Evolutionary conservation across 306 rosid genomes (phyloP).

Genomic region (Dryas octopetala): DNA sequence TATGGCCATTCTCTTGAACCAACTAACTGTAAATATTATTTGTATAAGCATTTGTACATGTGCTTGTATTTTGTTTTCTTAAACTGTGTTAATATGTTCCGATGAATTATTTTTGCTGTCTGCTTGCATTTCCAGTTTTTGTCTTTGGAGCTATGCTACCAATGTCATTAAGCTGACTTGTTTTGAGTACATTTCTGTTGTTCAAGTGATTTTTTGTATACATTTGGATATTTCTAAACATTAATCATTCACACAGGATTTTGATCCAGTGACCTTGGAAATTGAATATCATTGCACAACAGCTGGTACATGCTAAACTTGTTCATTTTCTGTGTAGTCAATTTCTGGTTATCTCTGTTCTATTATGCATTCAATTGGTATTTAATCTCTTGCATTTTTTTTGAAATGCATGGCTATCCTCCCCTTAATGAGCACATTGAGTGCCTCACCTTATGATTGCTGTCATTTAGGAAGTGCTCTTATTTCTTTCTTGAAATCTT

Average conservation of each 20-base stretch:
- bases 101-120: too few species aligned
- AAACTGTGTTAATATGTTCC: background rate
- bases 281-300: constrained; percentile 83
- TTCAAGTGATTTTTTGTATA: too few species aligned
- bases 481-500: background rate
- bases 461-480: background rate
- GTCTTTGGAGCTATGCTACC: too few species aligned
- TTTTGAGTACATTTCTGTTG: too few species aligned
- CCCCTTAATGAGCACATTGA: constrained; percentile 2
- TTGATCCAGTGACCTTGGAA: constrained; percentile 73
- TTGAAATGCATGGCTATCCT: background rate
- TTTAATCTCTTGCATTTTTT: constrained; percentile 10
- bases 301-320: constrained; percentile 64
- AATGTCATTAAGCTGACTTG: too few species aligned
- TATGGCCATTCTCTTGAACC: constrained; percentile 38
- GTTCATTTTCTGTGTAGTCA: constrained; percentile 23
- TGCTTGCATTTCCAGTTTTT: too few species aligned
- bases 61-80: background rate
- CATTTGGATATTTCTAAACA: constrained; percentile 1
- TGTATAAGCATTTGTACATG: background rate
- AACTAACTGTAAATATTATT: background rate
- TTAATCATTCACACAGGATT: constrained; percentile 45
- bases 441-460: background rate
- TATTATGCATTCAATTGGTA: background rate
- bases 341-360: constrained; percentile 14